Percentiles rank a stretch among this genome's conserved stretches.
Conservation (phyloP, 805 yeast genomes). For the Zygosaccharomyces rouxii region DNA sequence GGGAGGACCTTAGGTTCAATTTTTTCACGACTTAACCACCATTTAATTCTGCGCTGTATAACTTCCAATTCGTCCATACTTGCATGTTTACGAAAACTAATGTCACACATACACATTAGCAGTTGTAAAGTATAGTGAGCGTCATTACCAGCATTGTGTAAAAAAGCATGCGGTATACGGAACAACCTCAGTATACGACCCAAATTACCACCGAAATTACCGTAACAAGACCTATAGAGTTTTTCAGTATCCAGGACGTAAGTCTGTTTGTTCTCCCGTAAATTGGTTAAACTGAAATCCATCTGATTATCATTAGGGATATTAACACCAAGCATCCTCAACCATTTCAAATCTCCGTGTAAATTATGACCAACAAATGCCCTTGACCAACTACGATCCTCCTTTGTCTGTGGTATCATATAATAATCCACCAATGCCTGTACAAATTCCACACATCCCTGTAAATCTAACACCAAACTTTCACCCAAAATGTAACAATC, state of each 20-base stretch:
- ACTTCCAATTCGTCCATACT: slow-evolving; percentile 26
- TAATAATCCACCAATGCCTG: slow-evolving; percentile 44
- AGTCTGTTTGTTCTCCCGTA: slow-evolving; percentile 6
- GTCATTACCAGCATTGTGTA: slow-evolving; percentile 73
- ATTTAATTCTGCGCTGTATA: slow-evolving; percentile 17
- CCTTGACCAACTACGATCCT: slow-evolving; percentile 29
- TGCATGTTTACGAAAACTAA: slow-evolving; percentile 25
- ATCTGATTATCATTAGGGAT: slow-evolving; percentile 35
- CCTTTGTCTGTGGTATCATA: slow-evolving; percentile 31
- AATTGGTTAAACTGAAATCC: slow-evolving; percentile 8
- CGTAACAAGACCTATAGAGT: slow-evolving; percentile 41
- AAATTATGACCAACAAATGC: slow-evolving; percentile 59
- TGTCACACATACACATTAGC: slow-evolving; percentile 48
- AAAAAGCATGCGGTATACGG: slow-evolving; percentile 51
- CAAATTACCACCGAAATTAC: slow-evolving; percentile 42
- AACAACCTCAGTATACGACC: slow-evolving; percentile 44
- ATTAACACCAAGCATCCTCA: slow-evolving; percentile 42
- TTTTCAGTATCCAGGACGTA: slow-evolving; percentile 45
- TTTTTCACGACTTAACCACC: slow-evolving; percentile 22
- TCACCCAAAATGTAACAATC: slow-evolving; percentile 47
- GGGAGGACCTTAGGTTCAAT: slow-evolving; percentile 28
- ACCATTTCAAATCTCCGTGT: slow-evolving; percentile 51
- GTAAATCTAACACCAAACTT: slow-evolving; percentile 40
- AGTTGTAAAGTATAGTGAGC: slow-evolving; percentile 56
- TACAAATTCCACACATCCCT: slow-evolving; percentile 38